Conservation (phyloP, 2,329 filamentous ascomycete genomes). For the Pyrenochaeta sp. region DNA sequence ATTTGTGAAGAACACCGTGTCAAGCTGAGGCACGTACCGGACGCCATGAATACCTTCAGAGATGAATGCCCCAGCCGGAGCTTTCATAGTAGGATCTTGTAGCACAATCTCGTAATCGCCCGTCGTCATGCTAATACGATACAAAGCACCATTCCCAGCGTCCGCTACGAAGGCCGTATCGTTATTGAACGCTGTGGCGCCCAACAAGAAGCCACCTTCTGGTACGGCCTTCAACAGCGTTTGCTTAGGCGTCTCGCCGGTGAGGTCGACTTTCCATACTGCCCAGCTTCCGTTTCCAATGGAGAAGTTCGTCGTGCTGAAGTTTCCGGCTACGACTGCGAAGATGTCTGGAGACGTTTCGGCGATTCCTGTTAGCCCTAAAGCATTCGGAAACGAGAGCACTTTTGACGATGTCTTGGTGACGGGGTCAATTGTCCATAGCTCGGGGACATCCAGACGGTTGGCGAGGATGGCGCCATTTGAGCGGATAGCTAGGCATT, state of each 20-base stretch:
- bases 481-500: constrained; percentile 27
- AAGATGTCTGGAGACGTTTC: no score
- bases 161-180: constrained; percentile 28
- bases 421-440: no score
- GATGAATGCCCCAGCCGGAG: neutral
- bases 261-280: constrained; percentile 33
- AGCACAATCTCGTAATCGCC: constrained; percentile 25
- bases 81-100: constrained; percentile 24
- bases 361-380: no score
- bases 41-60: constrained; percentile 1
- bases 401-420: no score
- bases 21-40: neutral
- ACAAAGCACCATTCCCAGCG: constrained; percentile 28
- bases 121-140: constrained; percentile 21
- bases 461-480: constrained; percentile 29
- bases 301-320: no score
- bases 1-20: constrained; percentile 3
- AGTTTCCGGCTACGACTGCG: no score
- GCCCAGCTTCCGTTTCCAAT: no score
- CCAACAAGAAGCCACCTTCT: constrained; percentile 25
- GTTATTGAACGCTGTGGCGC: constrained; percentile 24
- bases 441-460: neutral
- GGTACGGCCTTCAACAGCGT: constrained; percentile 25
- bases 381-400: no score
- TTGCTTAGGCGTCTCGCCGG: constrained; percentile 14